Percentiles rank a stretch among this genome's conserved stretches.
Evolutionary conservation across 495 filamentous ascomycete genomes (phyloP).

Genomic region (Paragyromitra xinjiangensis): DNA sequence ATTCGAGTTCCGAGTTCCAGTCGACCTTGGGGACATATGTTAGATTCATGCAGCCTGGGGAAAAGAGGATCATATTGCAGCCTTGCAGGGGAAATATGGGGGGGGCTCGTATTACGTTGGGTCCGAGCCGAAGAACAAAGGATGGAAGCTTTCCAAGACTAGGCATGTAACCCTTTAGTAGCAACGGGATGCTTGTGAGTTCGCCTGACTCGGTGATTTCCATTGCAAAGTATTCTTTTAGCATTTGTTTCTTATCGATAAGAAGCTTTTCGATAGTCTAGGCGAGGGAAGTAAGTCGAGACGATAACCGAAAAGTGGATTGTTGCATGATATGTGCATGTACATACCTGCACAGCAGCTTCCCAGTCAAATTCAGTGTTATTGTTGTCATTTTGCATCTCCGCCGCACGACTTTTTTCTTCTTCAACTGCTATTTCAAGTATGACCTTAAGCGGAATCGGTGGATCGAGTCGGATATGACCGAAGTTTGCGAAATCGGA

Average conservation of each 20-base stretch:
- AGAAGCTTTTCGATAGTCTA: conserved; percentile 63
- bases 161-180: conserved; percentile 89
- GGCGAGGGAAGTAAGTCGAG: conserved; percentile 16
- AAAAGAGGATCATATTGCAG: conserved; percentile 11
- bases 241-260: conserved; percentile 80
- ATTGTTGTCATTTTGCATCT: conserved; percentile 1
- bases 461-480: conserved; percentile 77
- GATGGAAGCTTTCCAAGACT: conserved; percentile 83
- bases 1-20: conserved; percentile 84
- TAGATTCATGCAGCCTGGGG: conserved; percentile 15
- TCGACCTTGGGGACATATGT: conserved; percentile 68
- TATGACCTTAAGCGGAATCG: conserved; percentile 74
- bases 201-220: conserved; percentile 82
- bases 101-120: conserved; percentile 59
- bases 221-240: conserved; percentile 89
- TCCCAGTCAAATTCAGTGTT: conserved; percentile 52
- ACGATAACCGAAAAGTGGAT: conserved; percentile 15
- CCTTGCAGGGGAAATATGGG: conserved; percentile 14
- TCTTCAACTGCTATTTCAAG: conserved; percentile 76
- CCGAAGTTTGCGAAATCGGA: conserved; percentile 98
- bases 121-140: conserved; percentile 88
- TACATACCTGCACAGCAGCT: conserved; percentile 46
- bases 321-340: conserved; percentile 20
- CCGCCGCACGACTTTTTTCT: conserved; percentile 60
- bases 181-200: conserved; percentile 78